Percentiles rank a stretch among this genome's conserved stretches.
phyloP scores from a whole-genome alignment of 768 basidiomycete species.

The Lactarius psammicola region DNA sequence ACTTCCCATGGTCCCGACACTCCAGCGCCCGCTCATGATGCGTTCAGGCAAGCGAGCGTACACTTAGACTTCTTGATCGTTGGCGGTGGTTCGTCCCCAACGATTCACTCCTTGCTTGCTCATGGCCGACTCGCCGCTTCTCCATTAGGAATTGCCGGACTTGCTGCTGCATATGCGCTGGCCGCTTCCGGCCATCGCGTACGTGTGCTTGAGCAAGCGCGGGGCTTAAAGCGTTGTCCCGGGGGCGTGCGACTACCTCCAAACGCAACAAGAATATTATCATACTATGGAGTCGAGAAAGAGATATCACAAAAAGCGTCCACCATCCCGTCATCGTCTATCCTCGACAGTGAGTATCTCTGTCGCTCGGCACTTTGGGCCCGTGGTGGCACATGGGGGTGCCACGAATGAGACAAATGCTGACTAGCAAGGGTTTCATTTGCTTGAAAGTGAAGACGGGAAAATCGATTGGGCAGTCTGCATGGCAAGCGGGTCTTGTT shows the following conservation, averaged over 20 bases:
- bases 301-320: constrained; percentile 20
- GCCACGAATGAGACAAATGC: neutral
- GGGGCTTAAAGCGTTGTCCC: neutral
- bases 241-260: constrained; percentile 27
- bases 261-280: constrained; percentile 23
- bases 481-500: constrained; percentile 22
- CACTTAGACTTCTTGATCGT: constrained; percentile 27
- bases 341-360: constrained; percentile 25
- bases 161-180: constrained; percentile 27
- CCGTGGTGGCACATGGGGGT: no score
- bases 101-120: neutral
- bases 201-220: constrained; percentile 23
- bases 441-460: constrained; percentile 28
- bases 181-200: constrained; percentile 27
- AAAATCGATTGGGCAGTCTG: constrained; percentile 14
- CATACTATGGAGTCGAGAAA: constrained; percentile 27
- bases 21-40: neutral
- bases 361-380: no score
- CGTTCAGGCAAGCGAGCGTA: constrained; percentile 17
- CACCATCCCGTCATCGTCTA: constrained; percentile 4
- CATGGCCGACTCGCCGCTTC: neutral
- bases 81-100: constrained; percentile 25
- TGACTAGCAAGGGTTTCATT: constrained; percentile 1
- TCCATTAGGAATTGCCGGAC: constrained; percentile 25
- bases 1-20: neutral